A percentile compares a stretch with the other conserved stretches of the same genome.
Evolutionary conservation across 768 basidiomycete species (phyloP).

Genomic region (Leccinum broughii): DNA sequence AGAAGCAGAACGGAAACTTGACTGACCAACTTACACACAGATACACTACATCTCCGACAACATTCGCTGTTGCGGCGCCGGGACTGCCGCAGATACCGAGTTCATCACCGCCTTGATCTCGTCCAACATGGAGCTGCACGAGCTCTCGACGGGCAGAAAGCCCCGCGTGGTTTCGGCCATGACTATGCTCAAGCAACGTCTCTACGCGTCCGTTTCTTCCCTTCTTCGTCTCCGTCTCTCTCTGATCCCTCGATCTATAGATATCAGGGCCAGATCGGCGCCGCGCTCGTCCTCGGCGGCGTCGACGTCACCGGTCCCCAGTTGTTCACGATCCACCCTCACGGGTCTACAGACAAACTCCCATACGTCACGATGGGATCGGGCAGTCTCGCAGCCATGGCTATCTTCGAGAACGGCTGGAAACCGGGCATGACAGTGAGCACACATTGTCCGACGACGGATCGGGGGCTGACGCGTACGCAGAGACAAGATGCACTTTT

Average conservation of each 20-base stretch:
- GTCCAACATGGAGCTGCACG: slow-evolving; percentile 93
- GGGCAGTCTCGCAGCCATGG: slow-evolving; percentile 96
- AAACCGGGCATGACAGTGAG: slow-evolving; percentile 75
- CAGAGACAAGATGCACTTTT: slow-evolving; percentile 80
- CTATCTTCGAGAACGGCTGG: slow-evolving; percentile 92
- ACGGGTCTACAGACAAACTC: slow-evolving; percentile 97
- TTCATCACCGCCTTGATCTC: slow-evolving; percentile 94
- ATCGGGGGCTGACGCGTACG: slow-evolving; percentile 4
- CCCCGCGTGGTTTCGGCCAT: slow-evolving; percentile 96
- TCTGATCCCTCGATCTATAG: slow-evolving; percentile 39
- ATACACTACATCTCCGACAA: slow-evolving; percentile 96
- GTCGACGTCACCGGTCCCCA: slow-evolving; percentile 95
- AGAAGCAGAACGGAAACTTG: neutral
- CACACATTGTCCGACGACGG: neutral
- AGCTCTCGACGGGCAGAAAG: slow-evolving; percentile 85
- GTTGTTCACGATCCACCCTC: slow-evolving; percentile 93
- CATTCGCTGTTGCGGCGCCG: slow-evolving; percentile 97
- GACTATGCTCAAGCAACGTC: slow-evolving; percentile 98
- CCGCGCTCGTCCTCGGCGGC: slow-evolving; percentile 94
- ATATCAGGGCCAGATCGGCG: slow-evolving; percentile 92
- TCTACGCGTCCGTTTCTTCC: slow-evolving; percentile 64
- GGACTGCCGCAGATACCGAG: slow-evolving; percentile 98
- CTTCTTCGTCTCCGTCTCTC: neutral
- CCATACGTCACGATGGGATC: slow-evolving; percentile 99
- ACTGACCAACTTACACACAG: slow-evolving; percentile 41